Evolutionary conservation across 83 land plant genomes (phyloP), one percentile per base, ranked within the genome.

Genomic region (Larix sibirica): DNA sequence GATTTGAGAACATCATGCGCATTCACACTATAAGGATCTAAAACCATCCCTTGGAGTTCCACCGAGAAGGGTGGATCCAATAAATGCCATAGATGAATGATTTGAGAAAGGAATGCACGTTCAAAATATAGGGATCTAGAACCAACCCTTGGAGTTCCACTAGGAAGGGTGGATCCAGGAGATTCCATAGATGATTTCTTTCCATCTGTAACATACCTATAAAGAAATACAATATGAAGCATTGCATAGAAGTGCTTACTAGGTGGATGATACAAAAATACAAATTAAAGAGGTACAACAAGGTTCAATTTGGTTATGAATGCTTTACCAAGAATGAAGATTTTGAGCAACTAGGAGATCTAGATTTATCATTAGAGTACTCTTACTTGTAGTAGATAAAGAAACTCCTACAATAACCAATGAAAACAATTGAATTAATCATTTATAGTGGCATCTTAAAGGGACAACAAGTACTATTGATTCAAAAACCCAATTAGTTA

Each of bases 131-230:
- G 79, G 24, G 98, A 92, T 66, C 92, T 87, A 0, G 82, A 79
- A 20, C 92, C 95, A 70, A 77, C 63, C 63, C 88, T 86, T 20
- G 89, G 26, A 7, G 81, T 76, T 36, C 86, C 79, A 12, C 89
- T 83, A 80, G 88, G 86, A 74, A 96, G 71, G 80, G 88, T 87
- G 0, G 98, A 90, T 9, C 95, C 94, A 77, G 92, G 83, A 79
- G 98, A 81, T 28, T 91, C 83, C 93, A 94, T 77, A 2, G 95
- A 77, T 20, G 94, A 82, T 10, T 31, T 88, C 81, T 89, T 96
- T 12, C 99, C 99, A 77, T 90, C 92, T 62, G 89, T 85, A 12
- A 90, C 93, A 86, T 92, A 96, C 99, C 99, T 97, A 7, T 9
- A 8, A 44, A 44, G 50, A 8, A 44, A 44, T 44, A 44, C 81